Evolutionary conservation across 768 basidiomycete genomes (phyloP).

Genomic region (Termitomyces sp.): DNA sequence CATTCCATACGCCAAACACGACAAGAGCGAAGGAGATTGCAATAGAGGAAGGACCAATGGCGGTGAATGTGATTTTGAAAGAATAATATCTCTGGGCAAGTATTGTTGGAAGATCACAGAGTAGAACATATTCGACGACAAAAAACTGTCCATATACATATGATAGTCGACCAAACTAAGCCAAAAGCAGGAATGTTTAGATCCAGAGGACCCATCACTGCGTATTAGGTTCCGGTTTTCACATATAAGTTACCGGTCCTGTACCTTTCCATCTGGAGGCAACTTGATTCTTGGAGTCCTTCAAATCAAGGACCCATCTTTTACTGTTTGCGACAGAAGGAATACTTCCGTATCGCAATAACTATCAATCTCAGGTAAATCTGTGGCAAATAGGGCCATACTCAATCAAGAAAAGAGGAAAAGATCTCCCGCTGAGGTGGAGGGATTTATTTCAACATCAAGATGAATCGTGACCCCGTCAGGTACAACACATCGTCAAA

Average conservation of each 20-base stretch:
- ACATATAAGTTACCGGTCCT: slow-evolving; percentile 6
- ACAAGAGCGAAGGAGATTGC: no score
- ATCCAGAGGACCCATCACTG: neutral
- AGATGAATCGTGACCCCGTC: slow-evolving; percentile 6
- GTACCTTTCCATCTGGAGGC: neutral
- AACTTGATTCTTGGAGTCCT: neutral
- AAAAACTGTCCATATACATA: neutral
- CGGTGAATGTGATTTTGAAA: no score
- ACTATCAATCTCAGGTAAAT: neutral
- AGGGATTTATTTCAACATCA: slow-evolving; percentile 7
- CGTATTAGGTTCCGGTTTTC: neutral
- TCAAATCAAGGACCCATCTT: neutral
- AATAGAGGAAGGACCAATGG: no score
- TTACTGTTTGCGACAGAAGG: neutral
- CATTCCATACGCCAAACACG: no score
- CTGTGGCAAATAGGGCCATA: no score
- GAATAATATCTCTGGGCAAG: no score
- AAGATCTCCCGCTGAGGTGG: neutral
- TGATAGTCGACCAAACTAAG: neutral
- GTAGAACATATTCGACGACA: neutral
- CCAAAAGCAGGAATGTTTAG: neutral
- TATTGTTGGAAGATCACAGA: neutral
- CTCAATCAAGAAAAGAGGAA: neutral
- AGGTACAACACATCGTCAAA: slow-evolving; percentile 9
- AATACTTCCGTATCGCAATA: neutral